A percentile compares a stretch with the other conserved stretches of the same genome.
These are phyloP conservation scores for Microcyclosporella mali DNA, from an alignment of 2,329 filamentous ascomycete genomes.

Conservation along the genomic window DNA sequence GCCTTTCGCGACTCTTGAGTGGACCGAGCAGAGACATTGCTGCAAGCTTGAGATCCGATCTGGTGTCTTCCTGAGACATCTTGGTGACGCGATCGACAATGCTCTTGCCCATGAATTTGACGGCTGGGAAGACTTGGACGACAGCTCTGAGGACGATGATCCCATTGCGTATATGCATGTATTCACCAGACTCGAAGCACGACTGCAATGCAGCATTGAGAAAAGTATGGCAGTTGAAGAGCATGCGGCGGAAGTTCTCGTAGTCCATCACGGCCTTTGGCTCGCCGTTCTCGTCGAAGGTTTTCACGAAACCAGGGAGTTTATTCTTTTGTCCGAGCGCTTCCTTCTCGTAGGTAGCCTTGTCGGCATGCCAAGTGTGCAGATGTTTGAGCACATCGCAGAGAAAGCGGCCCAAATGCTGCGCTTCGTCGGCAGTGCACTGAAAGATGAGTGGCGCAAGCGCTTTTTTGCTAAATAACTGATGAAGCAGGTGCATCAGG, in stretches of 20 bases:
- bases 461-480: constrained; percentile 76
- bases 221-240: constrained; percentile 86
- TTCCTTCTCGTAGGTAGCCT: constrained; percentile 71
- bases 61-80: constrained; percentile 53
- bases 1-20: constrained; percentile 58
- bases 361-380: constrained; percentile 74
- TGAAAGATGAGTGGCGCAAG: constrained; percentile 79
- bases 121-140: constrained; percentile 74
- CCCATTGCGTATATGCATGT: constrained; percentile 96
- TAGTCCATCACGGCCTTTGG: constrained; percentile 70
- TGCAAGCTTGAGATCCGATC: constrained; percentile 69
- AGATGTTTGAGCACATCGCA: constrained; percentile 76
- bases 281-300: constrained; percentile 53
- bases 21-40: constrained; percentile 66
- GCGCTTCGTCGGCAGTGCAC: constrained; percentile 82
- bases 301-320: constrained; percentile 74
- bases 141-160: constrained; percentile 82
- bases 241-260: constrained; percentile 74
- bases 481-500: constrained; percentile 74
- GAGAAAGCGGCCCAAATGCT: constrained; percentile 87
- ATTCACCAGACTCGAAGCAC: constrained; percentile 77
- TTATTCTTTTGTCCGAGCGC: constrained; percentile 61
- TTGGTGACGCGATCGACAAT: constrained; percentile 61
- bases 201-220: constrained; percentile 72
- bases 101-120: constrained; percentile 77